Base-by-base conservation (phyloP, 2,329 filamentous ascomycete species). In the Pleoardoris graminearum region DNA sequence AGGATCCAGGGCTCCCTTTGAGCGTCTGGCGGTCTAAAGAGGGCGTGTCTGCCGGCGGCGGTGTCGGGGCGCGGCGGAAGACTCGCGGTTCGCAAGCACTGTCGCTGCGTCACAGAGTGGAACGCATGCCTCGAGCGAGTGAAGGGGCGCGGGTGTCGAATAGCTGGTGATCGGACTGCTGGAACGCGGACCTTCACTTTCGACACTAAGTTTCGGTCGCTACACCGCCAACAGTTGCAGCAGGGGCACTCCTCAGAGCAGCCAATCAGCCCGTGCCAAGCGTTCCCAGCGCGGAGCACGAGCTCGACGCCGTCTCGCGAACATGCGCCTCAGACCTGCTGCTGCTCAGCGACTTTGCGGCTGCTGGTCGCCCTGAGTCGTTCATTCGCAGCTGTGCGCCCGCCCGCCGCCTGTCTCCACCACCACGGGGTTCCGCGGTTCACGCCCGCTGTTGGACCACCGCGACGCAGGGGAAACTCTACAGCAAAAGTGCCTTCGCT, bases 21-120 rank as follows among this genome's bases (percentile, higher is more conserved):
- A 48, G 58, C 55, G 61, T 56, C 58, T 54, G 51, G 57, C 57
- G 58, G 52, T 50, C 39, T 48, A 55, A 42, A 44, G 57, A 43
- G 33, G 46, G 57, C 51, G 58, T 53, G 53, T 53, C 48, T 50
- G 57, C 49, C 35, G 61, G 50, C 47, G 43, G 39, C 27, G 48
- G 30, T 19, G 48, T 29, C 12, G 30, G 35, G 30, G 44, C 41
- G 48, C 39, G 50, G 32, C 35, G 52, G 27, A 37, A 43, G 29
- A 39, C 29, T 51, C 36, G 51, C 51, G 30, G 46, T 59, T 54
- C 58, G 64, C 65, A 54, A 57, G 52, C 55, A 57, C 39, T 57
- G 51, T 60, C 62, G 60, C 63, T 59, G 62, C 59, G 58, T 68
- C 62, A 69, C 64, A 65, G 65, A 51, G 56, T 56, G 57, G 50